phyloP scores from a whole-genome alignment of 805 yeast species.

The Saccharomycopsis fodiens region DNA sequence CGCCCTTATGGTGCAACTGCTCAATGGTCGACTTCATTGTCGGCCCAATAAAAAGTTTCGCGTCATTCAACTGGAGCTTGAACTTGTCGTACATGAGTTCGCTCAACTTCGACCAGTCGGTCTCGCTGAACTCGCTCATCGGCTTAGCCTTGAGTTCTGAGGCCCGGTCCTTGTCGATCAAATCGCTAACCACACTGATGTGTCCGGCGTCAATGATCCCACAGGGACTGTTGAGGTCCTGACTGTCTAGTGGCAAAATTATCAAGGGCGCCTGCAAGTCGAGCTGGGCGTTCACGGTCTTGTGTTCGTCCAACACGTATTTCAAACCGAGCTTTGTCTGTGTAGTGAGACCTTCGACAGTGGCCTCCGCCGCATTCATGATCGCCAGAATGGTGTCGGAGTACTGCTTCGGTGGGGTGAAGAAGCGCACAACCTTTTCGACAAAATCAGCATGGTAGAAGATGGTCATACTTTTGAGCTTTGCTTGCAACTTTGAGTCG shows the following conservation, averaged over 20 bases:
- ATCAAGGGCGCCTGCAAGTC: slow-evolving; percentile 93
- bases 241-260: slow-evolving; percentile 76
- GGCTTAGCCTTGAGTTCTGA: slow-evolving; percentile 56
- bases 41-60: slow-evolving; percentile 84
- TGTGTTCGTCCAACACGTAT: slow-evolving; percentile 91
- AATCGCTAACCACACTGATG: slow-evolving; percentile 72
- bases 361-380: slow-evolving; percentile 90
- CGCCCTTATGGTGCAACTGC: slow-evolving; percentile 45
- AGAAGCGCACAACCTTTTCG: slow-evolving; percentile 67
- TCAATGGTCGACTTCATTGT: slow-evolving; percentile 69
- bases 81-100: slow-evolving; percentile 87
- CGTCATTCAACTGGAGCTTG: slow-evolving; percentile 66
- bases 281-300: slow-evolving; percentile 74
- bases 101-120: slow-evolving; percentile 71
- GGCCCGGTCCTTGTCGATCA: slow-evolving; percentile 62
- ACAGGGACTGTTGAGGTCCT: slow-evolving; percentile 77
- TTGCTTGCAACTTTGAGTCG: slow-evolving; percentile 67
- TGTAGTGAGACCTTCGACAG: slow-evolving; percentile 81
- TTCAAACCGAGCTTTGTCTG: slow-evolving; percentile 90
- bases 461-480: slow-evolving; percentile 79
- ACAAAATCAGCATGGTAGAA: slow-evolving; percentile 82
- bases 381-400: slow-evolving; percentile 84
- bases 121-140: slow-evolving; percentile 42
- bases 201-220: slow-evolving; percentile 95
- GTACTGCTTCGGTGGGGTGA: slow-evolving; percentile 81